Conservation (phyloP, 2,329 filamentous ascomycete species). For the Aaosphaeria pasadenensis region DNA sequence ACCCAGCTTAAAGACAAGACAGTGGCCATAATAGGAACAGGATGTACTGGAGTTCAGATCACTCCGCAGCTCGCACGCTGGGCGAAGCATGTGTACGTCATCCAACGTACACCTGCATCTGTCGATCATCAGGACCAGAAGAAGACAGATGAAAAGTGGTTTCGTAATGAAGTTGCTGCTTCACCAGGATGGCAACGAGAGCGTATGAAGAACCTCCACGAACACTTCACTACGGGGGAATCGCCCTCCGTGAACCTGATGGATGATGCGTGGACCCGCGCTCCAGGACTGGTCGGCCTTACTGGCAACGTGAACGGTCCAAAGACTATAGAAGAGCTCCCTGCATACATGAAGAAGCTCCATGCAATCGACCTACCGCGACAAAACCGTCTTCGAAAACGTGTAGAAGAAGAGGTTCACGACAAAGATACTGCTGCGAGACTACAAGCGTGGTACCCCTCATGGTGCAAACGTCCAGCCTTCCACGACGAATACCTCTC, state of each 20-base stretch:
- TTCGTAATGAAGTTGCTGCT: slow-evolving; percentile 29
- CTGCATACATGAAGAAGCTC: slow-evolving; percentile 35
- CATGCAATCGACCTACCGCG: slow-evolving; percentile 42
- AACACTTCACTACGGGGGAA: slow-evolving; percentile 29
- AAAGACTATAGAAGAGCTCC: slow-evolving; percentile 33
- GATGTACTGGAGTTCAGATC: slow-evolving; percentile 31
- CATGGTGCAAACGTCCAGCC: slow-evolving; percentile 61
- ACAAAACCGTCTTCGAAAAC: slow-evolving; percentile 42
- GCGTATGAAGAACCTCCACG: slow-evolving; percentile 44
- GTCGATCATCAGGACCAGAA: slow-evolving; percentile 35
- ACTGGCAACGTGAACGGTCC: slow-evolving; percentile 37
- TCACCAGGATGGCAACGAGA: slow-evolving; percentile 48
- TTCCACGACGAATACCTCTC: slow-evolving; percentile 60
- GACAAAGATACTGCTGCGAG: slow-evolving; percentile 49
- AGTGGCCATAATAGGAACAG: slow-evolving; percentile 35
- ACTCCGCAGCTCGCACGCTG: slow-evolving; percentile 43
- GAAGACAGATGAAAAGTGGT: slow-evolving; percentile 44
- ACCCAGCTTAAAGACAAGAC: slow-evolving; percentile 30
- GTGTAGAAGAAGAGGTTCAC: slow-evolving; percentile 47
- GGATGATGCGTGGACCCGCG: slow-evolving; percentile 46
- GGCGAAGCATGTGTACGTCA: slow-evolving; percentile 52
- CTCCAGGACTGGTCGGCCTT: slow-evolving; percentile 27
- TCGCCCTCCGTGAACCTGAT: slow-evolving; percentile 42
- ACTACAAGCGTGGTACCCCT: slow-evolving; percentile 58
- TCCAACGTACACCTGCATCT: slow-evolving; percentile 52